Conservation (phyloP, 2,329 filamentous ascomycete species). For the Apiospora kogelbergensis region DNA sequence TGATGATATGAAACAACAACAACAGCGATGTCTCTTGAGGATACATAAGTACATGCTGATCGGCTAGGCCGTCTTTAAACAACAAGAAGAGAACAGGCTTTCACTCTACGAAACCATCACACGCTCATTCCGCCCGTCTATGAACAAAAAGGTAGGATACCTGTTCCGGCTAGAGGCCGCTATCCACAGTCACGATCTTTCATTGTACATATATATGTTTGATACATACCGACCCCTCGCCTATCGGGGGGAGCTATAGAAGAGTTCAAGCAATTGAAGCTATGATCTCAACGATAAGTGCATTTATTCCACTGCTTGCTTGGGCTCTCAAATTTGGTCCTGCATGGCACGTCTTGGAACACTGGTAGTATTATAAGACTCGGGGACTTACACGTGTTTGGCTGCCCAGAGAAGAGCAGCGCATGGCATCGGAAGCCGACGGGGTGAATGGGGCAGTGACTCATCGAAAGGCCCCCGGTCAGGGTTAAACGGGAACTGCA, state of each 20-base stretch:
- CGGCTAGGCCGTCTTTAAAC: background rate
- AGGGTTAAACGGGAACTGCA: background rate
- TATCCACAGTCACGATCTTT: background rate
- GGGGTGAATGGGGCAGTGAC: background rate
- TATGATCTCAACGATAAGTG: background rate
- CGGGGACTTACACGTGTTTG: no score
- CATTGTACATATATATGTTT: background rate
- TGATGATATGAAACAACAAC: background rate
- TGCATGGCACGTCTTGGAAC: no score
- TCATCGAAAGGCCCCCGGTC: background rate
- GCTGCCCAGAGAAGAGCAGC: no score
- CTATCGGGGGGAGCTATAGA: background rate
- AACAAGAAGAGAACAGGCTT: background rate
- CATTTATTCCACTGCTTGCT: background rate
- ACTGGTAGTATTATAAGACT: no score
- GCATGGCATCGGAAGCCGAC: no score
- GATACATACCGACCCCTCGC: background rate
- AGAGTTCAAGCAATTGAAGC: background rate
- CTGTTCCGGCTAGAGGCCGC: background rate
- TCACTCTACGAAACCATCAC: background rate
- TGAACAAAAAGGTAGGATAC: background rate
- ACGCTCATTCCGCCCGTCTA: background rate
- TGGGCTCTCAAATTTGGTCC: background rate
- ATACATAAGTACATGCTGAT: background rate
- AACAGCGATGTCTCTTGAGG: background rate